Conservation (phyloP, 2,329 filamentous ascomycete species). For the Fusarium proliferatum region DNA sequence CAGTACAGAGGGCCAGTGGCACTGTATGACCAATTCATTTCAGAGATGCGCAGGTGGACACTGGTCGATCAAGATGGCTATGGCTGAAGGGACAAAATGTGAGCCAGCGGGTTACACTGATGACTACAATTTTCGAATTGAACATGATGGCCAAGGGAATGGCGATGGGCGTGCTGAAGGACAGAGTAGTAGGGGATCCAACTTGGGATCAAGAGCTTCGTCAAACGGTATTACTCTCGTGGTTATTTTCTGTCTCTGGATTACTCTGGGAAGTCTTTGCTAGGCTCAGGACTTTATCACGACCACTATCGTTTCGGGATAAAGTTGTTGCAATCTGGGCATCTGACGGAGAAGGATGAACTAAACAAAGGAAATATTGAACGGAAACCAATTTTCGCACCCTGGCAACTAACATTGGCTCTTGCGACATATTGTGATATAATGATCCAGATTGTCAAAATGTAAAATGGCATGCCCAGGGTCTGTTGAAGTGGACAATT, state of each 20-base stretch:
- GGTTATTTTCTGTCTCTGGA: conserved; percentile 13
- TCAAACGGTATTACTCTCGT: neutral
- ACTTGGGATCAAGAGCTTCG: neutral
- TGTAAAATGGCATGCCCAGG: neutral
- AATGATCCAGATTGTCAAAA: neutral
- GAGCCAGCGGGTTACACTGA: conserved; percentile 55
- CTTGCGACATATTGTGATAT: neutral
- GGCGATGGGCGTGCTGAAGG: conserved; percentile 1
- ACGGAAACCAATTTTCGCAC: neutral
- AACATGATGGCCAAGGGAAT: conserved; percentile 41
- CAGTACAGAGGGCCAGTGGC: conserved; percentile 63
- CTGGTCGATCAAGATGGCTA: conserved; percentile 58
- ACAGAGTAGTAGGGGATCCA: conserved; percentile 18
- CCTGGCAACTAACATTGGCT: no score
- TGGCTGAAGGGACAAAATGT: conserved; percentile 60
- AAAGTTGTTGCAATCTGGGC: neutral
- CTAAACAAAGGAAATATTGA: neutral
- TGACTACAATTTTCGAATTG: conserved; percentile 51
- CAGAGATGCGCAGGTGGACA: conserved; percentile 61
- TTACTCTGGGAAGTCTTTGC: neutral
- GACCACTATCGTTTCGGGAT: neutral
- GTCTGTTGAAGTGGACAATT: neutral
- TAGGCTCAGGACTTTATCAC: neutral
- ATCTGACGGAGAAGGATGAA: neutral
- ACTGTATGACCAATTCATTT: conserved; percentile 62